Percentiles rank a stretch among this genome's conserved stretches.
These are phyloP conservation scores for Neopestalotiopsis sp. DNA, from an alignment of 2,329 filamentous ascomycete species.

Conservation along the genomic window DNA sequence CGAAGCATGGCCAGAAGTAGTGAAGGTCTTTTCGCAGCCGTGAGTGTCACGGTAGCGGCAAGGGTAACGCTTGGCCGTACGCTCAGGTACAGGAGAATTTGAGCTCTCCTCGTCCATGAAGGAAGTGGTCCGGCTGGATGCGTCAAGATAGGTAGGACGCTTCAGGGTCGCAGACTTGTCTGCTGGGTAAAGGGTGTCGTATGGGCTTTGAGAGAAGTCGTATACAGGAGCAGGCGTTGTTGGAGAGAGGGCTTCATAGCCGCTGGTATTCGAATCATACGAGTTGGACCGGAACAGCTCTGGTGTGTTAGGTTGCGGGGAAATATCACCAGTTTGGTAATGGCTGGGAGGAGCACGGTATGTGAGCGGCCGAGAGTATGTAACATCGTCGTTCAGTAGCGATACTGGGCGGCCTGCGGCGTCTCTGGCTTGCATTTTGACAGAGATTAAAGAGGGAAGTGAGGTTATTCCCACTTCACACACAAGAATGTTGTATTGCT, in stretches of 20 bases:
- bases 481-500: background rate
- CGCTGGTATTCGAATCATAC: conserved; percentile 62
- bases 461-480: background rate
- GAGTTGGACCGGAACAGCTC: conserved; percentile 65
- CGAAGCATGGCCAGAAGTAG: conserved; percentile 84
- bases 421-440: conserved; percentile 59
- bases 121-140: conserved; percentile 47
- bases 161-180: conserved; percentile 41
- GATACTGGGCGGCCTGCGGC: conserved; percentile 63
- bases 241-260: conserved; percentile 59
- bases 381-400: conserved; percentile 60
- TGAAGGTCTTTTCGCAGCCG: conserved; percentile 79
- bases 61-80: conserved; percentile 70
- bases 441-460: conserved; percentile 14
- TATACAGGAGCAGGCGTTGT: conserved; percentile 55
- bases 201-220: conserved; percentile 43
- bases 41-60: conserved; percentile 75
- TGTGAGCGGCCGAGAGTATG: conserved; percentile 33
- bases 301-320: conserved; percentile 57
- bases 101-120: conserved; percentile 55
- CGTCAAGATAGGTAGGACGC: conserved; percentile 45
- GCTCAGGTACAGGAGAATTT: conserved; percentile 47
- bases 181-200: conserved; percentile 40
- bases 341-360: conserved; percentile 41
- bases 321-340: conserved; percentile 43